A percentile compares a stretch with the other conserved stretches of the same genome.
phyloP scores from a whole-genome alignment of 2,329 filamentous ascomycete genomes.

The Penicillium glabrum region DNA sequence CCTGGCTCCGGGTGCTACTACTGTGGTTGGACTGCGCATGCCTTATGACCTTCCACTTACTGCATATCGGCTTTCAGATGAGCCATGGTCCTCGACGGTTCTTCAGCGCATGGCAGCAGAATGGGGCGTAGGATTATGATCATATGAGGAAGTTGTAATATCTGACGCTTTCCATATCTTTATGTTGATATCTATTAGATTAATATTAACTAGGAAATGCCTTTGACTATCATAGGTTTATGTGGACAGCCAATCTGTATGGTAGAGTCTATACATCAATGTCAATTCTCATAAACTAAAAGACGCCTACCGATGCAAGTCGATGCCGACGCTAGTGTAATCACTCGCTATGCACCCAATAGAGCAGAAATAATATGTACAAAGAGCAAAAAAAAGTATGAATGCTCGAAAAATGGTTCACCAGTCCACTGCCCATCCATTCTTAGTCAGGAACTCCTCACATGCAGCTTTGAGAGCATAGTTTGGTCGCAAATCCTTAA shows the following conservation, averaged over 20 bases:
- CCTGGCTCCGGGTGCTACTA: slow-evolving; percentile 4
- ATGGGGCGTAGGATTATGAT: neutral
- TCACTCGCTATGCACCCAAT: slow-evolving; percentile 19
- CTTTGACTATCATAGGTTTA: too few relatives aligned
- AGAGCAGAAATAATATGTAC: neutral
- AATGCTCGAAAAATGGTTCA: slow-evolving; percentile 36
- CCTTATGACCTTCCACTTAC: slow-evolving; percentile 79
- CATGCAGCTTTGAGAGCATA: slow-evolving; percentile 78
- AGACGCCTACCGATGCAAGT: slow-evolving; percentile 15
- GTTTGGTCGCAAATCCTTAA: slow-evolving; percentile 75
- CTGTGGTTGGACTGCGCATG: slow-evolving; percentile 69
- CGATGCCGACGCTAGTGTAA: slow-evolving; percentile 10
- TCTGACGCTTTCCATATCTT: too few relatives aligned
- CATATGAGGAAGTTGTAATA: neutral
- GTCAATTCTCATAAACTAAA: neutral
- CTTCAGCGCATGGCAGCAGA: slow-evolving; percentile 43
- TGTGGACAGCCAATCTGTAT: too few relatives aligned
- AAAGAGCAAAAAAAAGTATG: neutral
- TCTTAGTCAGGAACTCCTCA: slow-evolving; percentile 78
- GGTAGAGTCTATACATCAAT: neutral
- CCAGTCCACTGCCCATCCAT: slow-evolving; percentile 93
- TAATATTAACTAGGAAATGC: too few relatives aligned
- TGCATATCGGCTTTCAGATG: slow-evolving; percentile 61
- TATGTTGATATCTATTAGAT: too few relatives aligned
- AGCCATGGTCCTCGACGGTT: slow-evolving; percentile 74